A percentile compares a stretch with the other conserved stretches of the same genome.
Evolutionary conservation across 2,329 filamentous ascomycete genomes (phyloP).

Genomic region (Pseudogymnoascus sp.): DNA sequence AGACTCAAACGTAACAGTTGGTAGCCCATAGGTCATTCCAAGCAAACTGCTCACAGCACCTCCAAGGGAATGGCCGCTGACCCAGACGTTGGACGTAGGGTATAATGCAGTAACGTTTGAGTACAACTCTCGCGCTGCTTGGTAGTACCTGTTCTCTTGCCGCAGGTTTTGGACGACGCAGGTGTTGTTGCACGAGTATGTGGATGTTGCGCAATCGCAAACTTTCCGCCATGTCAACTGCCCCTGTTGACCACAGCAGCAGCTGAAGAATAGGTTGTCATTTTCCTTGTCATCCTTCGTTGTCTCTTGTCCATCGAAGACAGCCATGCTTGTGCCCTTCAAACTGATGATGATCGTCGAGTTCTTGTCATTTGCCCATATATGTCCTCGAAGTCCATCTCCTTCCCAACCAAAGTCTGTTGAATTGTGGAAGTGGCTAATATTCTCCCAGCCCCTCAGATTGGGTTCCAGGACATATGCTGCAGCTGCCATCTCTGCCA

Average conservation of each 20-base stretch:
- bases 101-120: conserved; percentile 87
- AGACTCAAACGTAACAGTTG: conserved; percentile 87
- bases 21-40: conserved; percentile 82
- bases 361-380: conserved; percentile 82
- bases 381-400: conserved; percentile 83
- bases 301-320: conserved; percentile 94
- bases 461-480: conserved; percentile 70
- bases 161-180: conserved; percentile 69
- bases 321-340: conserved; percentile 82
- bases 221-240: conserved; percentile 86
- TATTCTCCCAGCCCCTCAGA: conserved; percentile 70
- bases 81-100: conserved; percentile 75
- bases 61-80: conserved; percentile 86
- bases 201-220: conserved; percentile 82
- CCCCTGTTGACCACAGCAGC: conserved; percentile 91
- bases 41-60: conserved; percentile 84
- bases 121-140: conserved; percentile 80
- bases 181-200: conserved; percentile 87
- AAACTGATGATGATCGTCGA: conserved; percentile 83
- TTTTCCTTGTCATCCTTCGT: conserved; percentile 97
- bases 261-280: conserved; percentile 96
- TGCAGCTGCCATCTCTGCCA: conserved; percentile 78
- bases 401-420: conserved; percentile 87
- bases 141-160: conserved; percentile 86
- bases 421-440: conserved; percentile 72